These are phyloP conservation scores for Adiantum capillusveneris DNA, from an alignment of 75 land plant species.

Conservation along the genomic window DNA sequence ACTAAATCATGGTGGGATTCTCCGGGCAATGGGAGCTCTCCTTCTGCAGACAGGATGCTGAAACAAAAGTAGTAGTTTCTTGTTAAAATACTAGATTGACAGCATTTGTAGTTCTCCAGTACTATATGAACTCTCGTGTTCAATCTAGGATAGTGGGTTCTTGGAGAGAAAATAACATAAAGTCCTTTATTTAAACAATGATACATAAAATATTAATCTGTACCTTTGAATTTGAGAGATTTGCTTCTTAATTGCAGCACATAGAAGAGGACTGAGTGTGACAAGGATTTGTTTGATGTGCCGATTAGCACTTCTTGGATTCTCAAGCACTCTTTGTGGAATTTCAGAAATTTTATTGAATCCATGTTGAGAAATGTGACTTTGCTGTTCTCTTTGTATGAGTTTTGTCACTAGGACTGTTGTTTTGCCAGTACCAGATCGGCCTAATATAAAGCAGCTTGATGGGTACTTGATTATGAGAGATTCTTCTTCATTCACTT, in stretches of 20 bases:
- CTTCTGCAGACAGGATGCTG: no score
- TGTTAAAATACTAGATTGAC: no score
- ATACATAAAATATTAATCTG: no score
- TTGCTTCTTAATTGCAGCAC: conserved; percentile 50
- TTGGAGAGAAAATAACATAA: no score
- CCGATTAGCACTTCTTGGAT: background rate
- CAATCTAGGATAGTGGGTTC: no score
- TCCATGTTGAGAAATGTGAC: conserved; percentile 17
- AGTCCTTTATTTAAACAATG: no score
- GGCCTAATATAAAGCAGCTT: conserved; percentile 56
- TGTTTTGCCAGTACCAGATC: conserved; percentile 81
- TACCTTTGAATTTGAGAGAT: conserved; percentile 42
- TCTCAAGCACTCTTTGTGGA: background rate
- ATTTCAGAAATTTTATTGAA: background rate
- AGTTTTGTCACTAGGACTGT: conserved; percentile 57
- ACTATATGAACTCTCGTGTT: no score
- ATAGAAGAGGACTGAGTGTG: conserved; percentile 62
- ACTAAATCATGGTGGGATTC: background rate
- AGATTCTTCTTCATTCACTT: conserved; percentile 49
- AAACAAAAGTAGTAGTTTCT: no score
- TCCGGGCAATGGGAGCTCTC: no score
- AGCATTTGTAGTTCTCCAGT: background rate
- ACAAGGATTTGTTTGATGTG: conserved; percentile 42
- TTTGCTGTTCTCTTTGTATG: conserved; percentile 36
- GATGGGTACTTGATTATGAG: conserved; percentile 29